These are phyloP conservation scores for Rheum nobile DNA, from an alignment of 148 eudicot genomes.

Conservation along the genomic window DNA sequence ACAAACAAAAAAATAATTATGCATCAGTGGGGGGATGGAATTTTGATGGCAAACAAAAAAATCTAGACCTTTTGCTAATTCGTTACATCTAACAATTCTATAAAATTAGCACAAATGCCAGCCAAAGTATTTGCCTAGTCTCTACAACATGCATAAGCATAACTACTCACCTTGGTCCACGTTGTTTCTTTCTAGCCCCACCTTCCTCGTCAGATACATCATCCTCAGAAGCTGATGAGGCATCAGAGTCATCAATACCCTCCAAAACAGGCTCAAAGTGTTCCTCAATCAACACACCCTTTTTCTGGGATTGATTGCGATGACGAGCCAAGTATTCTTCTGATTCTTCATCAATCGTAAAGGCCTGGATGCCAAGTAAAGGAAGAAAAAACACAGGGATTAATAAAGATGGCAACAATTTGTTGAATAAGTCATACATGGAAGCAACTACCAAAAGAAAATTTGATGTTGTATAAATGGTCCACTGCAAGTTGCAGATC, in stretches of 20 bases:
- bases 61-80: too few species aligned
- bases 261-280: conserved; percentile 64
- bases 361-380: conserved; percentile 27
- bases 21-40: too few species aligned
- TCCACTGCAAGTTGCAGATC: too few species aligned
- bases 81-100: too few species aligned
- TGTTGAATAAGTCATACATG: background rate
- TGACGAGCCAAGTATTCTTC: conserved; percentile 35
- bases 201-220: conserved; percentile 16
- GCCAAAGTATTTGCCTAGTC: too few species aligned
- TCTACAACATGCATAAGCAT: too few species aligned
- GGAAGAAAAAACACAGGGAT: background rate
- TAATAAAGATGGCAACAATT: too few species aligned
- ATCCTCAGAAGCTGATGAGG: conserved; percentile 38
- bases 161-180: conserved; percentile 43
- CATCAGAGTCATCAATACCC: conserved; percentile 44
- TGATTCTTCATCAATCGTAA: conserved; percentile 43
- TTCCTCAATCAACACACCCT: conserved; percentile 46
- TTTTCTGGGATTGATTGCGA: conserved; percentile 41
- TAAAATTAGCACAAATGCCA: too few species aligned
- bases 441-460: background rate
- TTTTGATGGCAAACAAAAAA: too few species aligned
- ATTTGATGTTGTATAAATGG: too few species aligned
- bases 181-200: conserved; percentile 23
- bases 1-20: background rate